Evolutionary conservation across 768 basidiomycete genomes (phyloP).

Genomic region (Leucosporidium creatinivorum): DNA sequence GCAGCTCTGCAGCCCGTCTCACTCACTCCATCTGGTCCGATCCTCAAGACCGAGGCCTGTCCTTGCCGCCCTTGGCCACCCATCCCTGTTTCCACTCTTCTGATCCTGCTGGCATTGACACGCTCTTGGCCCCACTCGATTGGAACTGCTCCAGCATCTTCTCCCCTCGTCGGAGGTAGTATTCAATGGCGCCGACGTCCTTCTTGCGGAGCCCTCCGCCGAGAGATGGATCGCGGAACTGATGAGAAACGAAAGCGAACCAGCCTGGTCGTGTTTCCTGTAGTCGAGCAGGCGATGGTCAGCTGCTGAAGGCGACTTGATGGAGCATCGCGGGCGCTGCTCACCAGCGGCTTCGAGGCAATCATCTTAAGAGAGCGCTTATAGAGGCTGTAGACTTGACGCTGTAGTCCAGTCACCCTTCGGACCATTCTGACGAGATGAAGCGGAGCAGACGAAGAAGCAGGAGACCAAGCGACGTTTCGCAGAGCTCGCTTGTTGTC

Average conservation of each 20-base stretch:
- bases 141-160: slow-evolving; percentile 34
- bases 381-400: slow-evolving; percentile 27
- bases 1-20: too few relatives aligned
- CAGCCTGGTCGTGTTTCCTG: slow-evolving; percentile 34
- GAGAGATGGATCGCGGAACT: slow-evolving; percentile 29
- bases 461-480: too few relatives aligned
- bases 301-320: not conserved
- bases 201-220: slow-evolving; percentile 30
- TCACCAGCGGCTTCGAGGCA: slow-evolving; percentile 30
- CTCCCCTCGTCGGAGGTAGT: slow-evolving; percentile 31
- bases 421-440: not conserved
- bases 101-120: slow-evolving; percentile 10
- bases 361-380: slow-evolving; percentile 30
- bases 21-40: not conserved
- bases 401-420: slow-evolving; percentile 29
- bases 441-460: too few relatives aligned
- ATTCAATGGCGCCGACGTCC: slow-evolving; percentile 35
- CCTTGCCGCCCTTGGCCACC: slow-evolving; percentile 29
- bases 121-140: slow-evolving; percentile 20
- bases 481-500: too few relatives aligned
- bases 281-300: not conserved
- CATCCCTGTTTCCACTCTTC: slow-evolving; percentile 27
- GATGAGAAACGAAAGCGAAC: slow-evolving; percentile 32
- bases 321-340: slow-evolving; percentile 6
- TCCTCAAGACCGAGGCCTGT: not conserved